These are phyloP conservation scores for Apiotrichum gracile DNA, from an alignment of 1,284 basidiomycete species.

Conservation along the genomic window DNA sequence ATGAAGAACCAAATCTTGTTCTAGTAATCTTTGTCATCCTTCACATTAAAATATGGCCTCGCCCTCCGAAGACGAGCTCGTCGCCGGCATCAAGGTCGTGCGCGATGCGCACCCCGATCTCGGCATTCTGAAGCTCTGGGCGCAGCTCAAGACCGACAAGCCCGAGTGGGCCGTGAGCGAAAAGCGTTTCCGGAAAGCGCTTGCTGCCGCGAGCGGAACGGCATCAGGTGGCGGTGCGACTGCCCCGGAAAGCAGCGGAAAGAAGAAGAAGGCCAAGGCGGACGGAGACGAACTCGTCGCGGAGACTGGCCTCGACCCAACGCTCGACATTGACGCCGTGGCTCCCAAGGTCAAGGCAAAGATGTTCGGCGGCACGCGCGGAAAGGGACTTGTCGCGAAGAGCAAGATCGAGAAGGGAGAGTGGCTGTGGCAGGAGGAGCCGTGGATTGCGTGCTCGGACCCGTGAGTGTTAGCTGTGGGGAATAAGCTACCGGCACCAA, in stretches of 20 bases:
- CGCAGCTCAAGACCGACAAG: constrained; percentile 56
- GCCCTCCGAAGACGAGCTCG: constrained; percentile 51
- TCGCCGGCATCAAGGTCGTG: constrained; percentile 46
- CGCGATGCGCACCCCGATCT: constrained; percentile 57
- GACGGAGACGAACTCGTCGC: constrained; percentile 50
- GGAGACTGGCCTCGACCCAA: constrained; percentile 60
- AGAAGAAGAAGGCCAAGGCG: constrained; percentile 17
- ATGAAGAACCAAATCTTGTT: background rate
- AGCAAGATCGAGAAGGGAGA: constrained; percentile 64
- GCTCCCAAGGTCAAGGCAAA: constrained; percentile 61
- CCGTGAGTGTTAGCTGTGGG: constrained; percentile 30
- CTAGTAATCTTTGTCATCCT: background rate
- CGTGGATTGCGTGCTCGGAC: constrained; percentile 45
- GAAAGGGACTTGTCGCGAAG: constrained; percentile 74
- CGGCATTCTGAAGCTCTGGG: constrained; percentile 66
- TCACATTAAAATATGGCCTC: background rate
- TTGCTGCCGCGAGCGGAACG: constrained; percentile 23
- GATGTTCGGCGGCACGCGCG: constrained; percentile 65
- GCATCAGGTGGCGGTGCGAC: constrained; percentile 7
- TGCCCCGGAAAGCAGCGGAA: constrained; percentile 17
- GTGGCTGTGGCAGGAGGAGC: constrained; percentile 68
- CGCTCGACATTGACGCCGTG: constrained; percentile 59
- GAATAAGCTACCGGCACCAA: background rate
- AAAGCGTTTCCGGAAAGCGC: constrained; percentile 65
- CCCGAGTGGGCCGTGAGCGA: constrained; percentile 72